Base-by-base conservation (phyloP, 1,284 basidiomycete species). In the Chiua sp. region DNA sequence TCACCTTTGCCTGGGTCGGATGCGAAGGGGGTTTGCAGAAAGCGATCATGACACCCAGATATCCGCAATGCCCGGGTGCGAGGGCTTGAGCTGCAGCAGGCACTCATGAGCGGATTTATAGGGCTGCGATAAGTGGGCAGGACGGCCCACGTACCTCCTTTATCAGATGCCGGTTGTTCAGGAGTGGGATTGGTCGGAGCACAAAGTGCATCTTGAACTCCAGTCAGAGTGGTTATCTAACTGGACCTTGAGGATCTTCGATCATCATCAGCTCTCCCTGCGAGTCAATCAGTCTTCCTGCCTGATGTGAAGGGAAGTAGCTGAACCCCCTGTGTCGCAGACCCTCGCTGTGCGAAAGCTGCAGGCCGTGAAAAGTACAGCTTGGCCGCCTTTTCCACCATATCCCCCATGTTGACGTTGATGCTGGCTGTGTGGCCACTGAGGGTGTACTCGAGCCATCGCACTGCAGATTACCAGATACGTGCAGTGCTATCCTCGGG, bases 11-110 rank as follows among this genome's bases (percentile, higher is more conserved):
- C 63, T 11, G 60, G 73, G 3, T 79, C 74, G 0, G 80, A 72
- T 1, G 72, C 65, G 1, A 92, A 87, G 50, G 88, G 79, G 23
- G 90, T 93, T 95, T 95, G 97, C 15, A 98, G 83, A 83, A 96
- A 97, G 75, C 97, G 94, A 74, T 98, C 92, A 76, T 99, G 93
- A 93, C 96, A 96, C 55, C 96, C 95, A 30, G 95, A 91, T 75
- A 98, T 93, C 68, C 84, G 79, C 96, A 94, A 54, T 96, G 86
- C 62, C 83, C 84, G 63, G 88, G 77, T 4, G 94, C 94, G 47
- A 91, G 77, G 47, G 84, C 72, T 80, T 93, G 88, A 2, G 92
- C 93, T 94, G 33, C 26, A 26, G 26, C 26, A 26, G 26, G 26
- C 26, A 26, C 26, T 26, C 26, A 26, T 26, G 26, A 26, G 26